Base-by-base conservation (phyloP, 2,329 filamentous ascomycete species). In the Venturia asperata region DNA sequence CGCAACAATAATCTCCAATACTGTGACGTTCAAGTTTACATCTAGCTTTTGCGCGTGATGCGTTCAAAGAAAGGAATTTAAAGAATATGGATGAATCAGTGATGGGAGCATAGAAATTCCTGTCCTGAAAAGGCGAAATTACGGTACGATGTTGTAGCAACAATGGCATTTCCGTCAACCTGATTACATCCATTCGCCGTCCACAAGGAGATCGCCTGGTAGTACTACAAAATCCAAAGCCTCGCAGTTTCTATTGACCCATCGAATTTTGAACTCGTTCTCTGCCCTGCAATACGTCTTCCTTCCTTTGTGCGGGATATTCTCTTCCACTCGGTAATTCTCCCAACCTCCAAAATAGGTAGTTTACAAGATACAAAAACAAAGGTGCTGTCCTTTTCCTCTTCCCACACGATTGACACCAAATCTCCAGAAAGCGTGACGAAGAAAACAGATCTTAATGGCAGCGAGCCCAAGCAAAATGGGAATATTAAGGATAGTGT, bases 401-500 rank as follows among this genome's bases (percentile, higher is more conserved):
- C 52, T 58, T 37, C 27, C 52, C 30, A 58, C 27, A n/a, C 37
- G 19, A 58, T 58, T 39, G 19, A 58, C 37, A 58, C 52, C 49
- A 58, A 37, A 58, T 58, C 37, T 58, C 52, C 52, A 34, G 37
- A 37, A 21, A 37, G 15, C 52, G n/a, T 58, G 30, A 37, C 52
- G 7, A 37, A 58, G n/a, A 37, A 37, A 7, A 37, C 13, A n/a
- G 15, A 37, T 37, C 2, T 34, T 5, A 19, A 37, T 37, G 30
- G 52, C 30, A 37, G 52, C 17, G 27, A 55, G 49, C n/a, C 52
- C 30, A 58, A 37, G 19, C 19, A 58, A 39, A 37, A 5, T 34
- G 60, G 60, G 60, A 27, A 24, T 62, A 62, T 62, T 62, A 62
- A 62, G 60, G 60, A 62, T 62, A 62, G 60, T 62, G 60, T 17